Evolutionary conservation across 2,329 filamentous ascomycete species (phyloP), one percentile per base, ranked within the genome.

Genomic region (Monilinia fructicola): DNA sequence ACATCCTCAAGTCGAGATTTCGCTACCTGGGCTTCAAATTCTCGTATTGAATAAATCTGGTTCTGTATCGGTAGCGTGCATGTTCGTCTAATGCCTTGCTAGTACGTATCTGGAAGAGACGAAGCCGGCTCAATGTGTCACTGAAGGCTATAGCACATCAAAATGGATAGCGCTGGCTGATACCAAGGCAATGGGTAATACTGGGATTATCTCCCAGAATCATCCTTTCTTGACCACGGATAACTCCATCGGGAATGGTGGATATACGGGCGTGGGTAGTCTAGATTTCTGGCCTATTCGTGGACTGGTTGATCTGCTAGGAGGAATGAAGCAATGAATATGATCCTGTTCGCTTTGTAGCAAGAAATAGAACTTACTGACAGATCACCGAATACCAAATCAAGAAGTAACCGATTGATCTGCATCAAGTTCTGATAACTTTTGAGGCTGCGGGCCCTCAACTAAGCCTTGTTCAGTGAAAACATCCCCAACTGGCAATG

Each of bases 211-310:
- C n/a, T 7, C 4, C 10, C 58, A 38, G 44, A 28, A 38, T 4
- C 14, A 50, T 38, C 26, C 9, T 60, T 7, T 60, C 18, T 38
- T 60, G 44, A 38, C n/a, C 44, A 48, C 38, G 44, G 44, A 23
- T 60, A 7, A 50, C 26, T 60, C n/a, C 23, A 16, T 38, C 18
- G 28, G 23, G 10, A 18, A 11, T 35, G 11, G n/a, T 50, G n/a
- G 28, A 23, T n/a, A 50, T 42, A 60, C 46, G 38, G 21, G 58
- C 44, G 10, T 54, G 53, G 35, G 44, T 44, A 26, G 56, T 48
- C 56, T 60, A 42, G 44, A 23, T 35, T 16, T 26, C 28, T 60
- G 42, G 42, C 42, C 46, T 60, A 11, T 48, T 60, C 28, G 56
- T 40, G 56, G 11, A 6, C 28, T 35, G 42, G 14, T 31, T 50